Percentiles rank a stretch among this genome's conserved stretches.
phyloP scores from a whole-genome alignment of 2,329 filamentous ascomycete species.

The Exophiala alcalophila region DNA sequence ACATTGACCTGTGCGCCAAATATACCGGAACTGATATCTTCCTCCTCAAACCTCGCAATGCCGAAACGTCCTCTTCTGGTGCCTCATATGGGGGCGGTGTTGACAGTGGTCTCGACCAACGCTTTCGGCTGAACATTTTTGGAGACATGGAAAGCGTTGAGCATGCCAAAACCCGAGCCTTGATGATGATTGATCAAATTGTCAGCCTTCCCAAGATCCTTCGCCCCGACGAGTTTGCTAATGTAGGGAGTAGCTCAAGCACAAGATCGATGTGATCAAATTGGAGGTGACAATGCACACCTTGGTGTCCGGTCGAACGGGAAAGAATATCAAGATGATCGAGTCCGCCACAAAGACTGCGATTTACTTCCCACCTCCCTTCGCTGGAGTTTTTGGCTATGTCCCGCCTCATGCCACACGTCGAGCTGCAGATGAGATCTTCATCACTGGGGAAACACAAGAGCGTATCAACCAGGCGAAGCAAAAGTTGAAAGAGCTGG shows the following conservation, averaged over 20 bases:
- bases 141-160: constrained; percentile 93
- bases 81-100: constrained; percentile 69
- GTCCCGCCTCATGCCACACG: constrained; percentile 76
- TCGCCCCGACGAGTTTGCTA: constrained; percentile 6
- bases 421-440: constrained; percentile 83
- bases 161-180: constrained; percentile 90
- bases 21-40: constrained; percentile 97
- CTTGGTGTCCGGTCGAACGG: constrained; percentile 84
- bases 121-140: constrained; percentile 89
- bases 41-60: constrained; percentile 82
- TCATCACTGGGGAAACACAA: constrained; percentile 85
- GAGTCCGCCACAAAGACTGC: constrained; percentile 93
- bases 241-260: constrained; percentile 46
- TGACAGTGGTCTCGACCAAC: constrained; percentile 78
- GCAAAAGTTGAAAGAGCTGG: constrained; percentile 82
- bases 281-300: constrained; percentile 87
- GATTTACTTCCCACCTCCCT: constrained; percentile 95
- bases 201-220: constrained; percentile 46
- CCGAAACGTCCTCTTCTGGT: constrained; percentile 67
- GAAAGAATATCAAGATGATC: constrained; percentile 97
- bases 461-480: constrained; percentile 86
- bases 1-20: constrained; percentile 79
- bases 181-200: constrained; percentile 96
- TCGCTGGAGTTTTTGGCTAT: constrained; percentile 88
- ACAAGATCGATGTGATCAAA: constrained; percentile 70